Percentiles rank a stretch among this genome's conserved stretches.
Conservation (phyloP, 768 basidiomycete species). For the Leccinum boreale region DNA sequence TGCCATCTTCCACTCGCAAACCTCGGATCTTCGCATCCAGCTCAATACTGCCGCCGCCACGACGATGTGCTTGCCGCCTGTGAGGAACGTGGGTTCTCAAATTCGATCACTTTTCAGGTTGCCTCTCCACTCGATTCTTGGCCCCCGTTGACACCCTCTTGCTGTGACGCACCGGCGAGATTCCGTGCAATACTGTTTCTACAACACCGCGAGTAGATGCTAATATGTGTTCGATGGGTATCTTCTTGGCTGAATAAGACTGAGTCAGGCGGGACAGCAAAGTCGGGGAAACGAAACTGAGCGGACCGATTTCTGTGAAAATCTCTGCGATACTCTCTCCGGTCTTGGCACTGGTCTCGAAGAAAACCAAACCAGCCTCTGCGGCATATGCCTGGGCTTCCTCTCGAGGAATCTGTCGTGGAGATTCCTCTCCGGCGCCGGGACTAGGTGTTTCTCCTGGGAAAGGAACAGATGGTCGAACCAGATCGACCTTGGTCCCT, state of each 20-base stretch:
- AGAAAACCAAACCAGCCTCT: slow-evolving; percentile 92
- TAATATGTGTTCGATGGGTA: slow-evolving; percentile 91
- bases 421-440: slow-evolving; percentile 58
- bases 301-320: slow-evolving; percentile 95
- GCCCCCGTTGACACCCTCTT: slow-evolving; percentile 34
- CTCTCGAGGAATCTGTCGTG: slow-evolving; percentile 88
- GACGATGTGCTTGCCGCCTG: too few species aligned
- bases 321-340: slow-evolving; percentile 94
- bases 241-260: slow-evolving; percentile 61
- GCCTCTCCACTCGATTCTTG: too few species aligned
- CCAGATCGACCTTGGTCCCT: slow-evolving; percentile 95
- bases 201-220: slow-evolving; percentile 70
- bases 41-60: too few species aligned
- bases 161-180: slow-evolving; percentile 48
- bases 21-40: too few species aligned
- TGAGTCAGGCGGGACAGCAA: not conserved
- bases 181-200: slow-evolving; percentile 55
- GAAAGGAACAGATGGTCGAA: slow-evolving; percentile 59
- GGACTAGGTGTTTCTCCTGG: slow-evolving; percentile 46
- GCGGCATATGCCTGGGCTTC: slow-evolving; percentile 96
- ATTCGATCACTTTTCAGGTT: too few species aligned
- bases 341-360: slow-evolving; percentile 97
- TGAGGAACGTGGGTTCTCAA: too few species aligned
- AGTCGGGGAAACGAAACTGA: not conserved
- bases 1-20: too few species aligned